These are phyloP conservation scores for Digitaria exilis DNA, from an alignment of 202 grass and related monocot species.

Conservation along the genomic window DNA sequence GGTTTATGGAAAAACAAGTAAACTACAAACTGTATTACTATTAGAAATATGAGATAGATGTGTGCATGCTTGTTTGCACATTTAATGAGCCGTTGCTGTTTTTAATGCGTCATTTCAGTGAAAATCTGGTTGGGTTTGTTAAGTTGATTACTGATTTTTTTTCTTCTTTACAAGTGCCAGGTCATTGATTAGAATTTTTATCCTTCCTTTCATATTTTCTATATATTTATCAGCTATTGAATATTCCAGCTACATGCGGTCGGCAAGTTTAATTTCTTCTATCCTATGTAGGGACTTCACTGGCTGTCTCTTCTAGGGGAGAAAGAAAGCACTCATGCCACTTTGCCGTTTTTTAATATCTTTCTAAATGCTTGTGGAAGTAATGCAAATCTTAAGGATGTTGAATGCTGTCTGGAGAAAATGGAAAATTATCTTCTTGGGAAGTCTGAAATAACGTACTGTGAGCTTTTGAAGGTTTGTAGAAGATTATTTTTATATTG, in stretches of 20 bases:
- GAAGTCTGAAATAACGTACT: constrained; percentile 90
- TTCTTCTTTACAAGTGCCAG: background rate
- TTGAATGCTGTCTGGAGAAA: constrained; percentile 63
- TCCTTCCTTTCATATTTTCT: constrained; percentile 9
- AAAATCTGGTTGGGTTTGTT: background rate
- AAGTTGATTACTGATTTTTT: background rate
- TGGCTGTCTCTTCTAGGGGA: constrained; percentile 62
- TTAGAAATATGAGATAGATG: background rate
- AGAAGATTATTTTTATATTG: constrained; percentile 27
- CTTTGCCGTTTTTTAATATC: constrained; percentile 76
- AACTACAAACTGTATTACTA: background rate
- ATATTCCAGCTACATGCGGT: constrained; percentile 18
- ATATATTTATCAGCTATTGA: constrained; percentile 29
- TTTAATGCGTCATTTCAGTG: constrained; percentile 1
- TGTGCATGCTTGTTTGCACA: background rate
- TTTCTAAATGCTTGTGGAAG: constrained; percentile 58
- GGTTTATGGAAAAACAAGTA: background rate
- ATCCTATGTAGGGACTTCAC: constrained; percentile 62
- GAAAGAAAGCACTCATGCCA: constrained; percentile 44
- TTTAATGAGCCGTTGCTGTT: background rate
- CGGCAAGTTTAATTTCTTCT: constrained; percentile 29
- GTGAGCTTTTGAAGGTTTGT: constrained; percentile 84
- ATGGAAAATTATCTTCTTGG: constrained; percentile 75
- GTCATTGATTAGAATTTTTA: constrained; percentile 23
- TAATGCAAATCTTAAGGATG: constrained; percentile 49